Evolutionary conservation across 495 filamentous ascomycete genomes (phyloP), one percentile per base, ranked within the genome.

Genomic region (Pseudomonodictys pantanalensis): DNA sequence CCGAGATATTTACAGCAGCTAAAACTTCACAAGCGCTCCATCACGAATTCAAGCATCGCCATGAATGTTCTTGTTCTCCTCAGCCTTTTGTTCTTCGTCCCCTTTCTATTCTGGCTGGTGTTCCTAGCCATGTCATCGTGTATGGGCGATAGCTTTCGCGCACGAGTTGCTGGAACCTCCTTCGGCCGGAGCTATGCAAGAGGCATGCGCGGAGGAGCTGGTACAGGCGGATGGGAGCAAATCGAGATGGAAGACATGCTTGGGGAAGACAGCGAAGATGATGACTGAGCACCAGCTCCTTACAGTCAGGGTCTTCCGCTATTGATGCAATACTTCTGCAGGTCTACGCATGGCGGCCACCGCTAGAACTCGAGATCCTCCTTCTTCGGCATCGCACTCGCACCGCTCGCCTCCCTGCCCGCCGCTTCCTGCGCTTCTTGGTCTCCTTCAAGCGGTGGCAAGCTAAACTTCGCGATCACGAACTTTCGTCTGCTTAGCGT

Each of bases 361-460:
- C 33, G 5, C 53, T 33, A 95, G 71, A 93, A 93, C 58, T 92
- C 88, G 29, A 93, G 78, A 65, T 90, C 84, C 10, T 68, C 68
- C 66, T 84, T 85, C 39, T 80, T 86, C 2, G 76, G 79, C 76
- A 80, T 81, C 58, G 73, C 77, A 7, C 64, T 72, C 17, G 60
- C 67, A 54, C 60, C 72, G 22, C 74, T 72, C 28, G 41, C 47
- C 22, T 23, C 35, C 33, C 43, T n/a, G 24, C 30, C 49, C 10
- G 56, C 60, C 11, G 76, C 78, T 44, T 83, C 81, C 67, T 89
- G 84, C 47, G 83, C 86, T 62, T 88, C 84, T 29, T 79, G 78
- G 56, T 92, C 90, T 2, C 84, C 89, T 38, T 90, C 89, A n/a
- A 90, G 80, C 1, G 93, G 93, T 32, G 95, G 95, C 47, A 98